A percentile compares a stretch with the other conserved stretches of the same genome.
Evolutionary conservation across 202 grass and related monocot species (phyloP).

Genomic region (Cymbopogon flexuosus): DNA sequence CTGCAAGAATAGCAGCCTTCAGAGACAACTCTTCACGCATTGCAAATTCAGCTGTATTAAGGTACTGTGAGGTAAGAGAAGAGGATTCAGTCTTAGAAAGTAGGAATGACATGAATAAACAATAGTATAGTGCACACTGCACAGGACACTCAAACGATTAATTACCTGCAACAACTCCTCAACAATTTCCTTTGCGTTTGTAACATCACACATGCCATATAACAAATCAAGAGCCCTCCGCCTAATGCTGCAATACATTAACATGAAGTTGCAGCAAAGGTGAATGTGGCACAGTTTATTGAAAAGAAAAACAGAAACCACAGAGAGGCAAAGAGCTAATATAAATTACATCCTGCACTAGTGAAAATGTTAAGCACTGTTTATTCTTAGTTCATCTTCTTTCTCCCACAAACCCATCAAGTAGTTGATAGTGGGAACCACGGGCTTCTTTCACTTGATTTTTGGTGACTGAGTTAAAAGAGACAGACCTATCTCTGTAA

Average conservation of each 20-base stretch:
- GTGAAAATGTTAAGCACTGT: neutral
- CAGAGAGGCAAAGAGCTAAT: neutral
- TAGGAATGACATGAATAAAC: slow-evolving; percentile 7
- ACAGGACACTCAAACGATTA: slow-evolving; percentile 8
- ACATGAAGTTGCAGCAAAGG: slow-evolving; percentile 12
- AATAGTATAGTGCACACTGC: too few relatives aligned
- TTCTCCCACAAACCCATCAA: too few relatives aligned
- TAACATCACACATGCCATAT: slow-evolving; percentile 99
- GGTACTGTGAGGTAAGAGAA: slow-evolving; percentile 62
- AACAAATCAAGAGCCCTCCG: slow-evolving; percentile 95
- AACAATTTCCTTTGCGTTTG: slow-evolving; percentile 97
- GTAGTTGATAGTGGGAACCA: too few relatives aligned
- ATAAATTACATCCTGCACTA: neutral
- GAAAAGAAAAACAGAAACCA: neutral
- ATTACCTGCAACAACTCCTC: slow-evolving; percentile 96
- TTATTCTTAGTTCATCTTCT: neutral
- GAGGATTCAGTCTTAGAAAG: slow-evolving; percentile 15
- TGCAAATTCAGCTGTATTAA: slow-evolving; percentile 90
- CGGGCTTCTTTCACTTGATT: too few relatives aligned
- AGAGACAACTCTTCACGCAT: slow-evolving; percentile 98
- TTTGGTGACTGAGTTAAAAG: too few relatives aligned
- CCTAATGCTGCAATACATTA: slow-evolving; percentile 75
- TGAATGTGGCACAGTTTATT: neutral
- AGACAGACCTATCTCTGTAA: too few relatives aligned
- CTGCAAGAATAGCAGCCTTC: slow-evolving; percentile 93